Conservation (phyloP, 768 basidiomycete genomes). For the Tricholoma matsutake region DNA sequence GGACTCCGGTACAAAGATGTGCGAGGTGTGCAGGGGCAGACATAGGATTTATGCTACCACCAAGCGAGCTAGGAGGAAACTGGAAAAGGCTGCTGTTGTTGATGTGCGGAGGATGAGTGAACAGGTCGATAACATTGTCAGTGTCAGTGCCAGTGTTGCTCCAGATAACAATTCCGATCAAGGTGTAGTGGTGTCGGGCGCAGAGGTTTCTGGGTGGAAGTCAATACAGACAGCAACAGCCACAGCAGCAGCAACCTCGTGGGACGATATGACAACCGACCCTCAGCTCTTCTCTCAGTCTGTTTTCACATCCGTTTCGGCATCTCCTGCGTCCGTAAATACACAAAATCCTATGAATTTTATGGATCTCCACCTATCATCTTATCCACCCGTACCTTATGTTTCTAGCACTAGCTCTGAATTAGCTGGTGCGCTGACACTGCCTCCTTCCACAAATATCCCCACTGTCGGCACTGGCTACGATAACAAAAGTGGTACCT, state of each 20-base stretch:
- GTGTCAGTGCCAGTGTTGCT: background rate
- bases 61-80: conserved; percentile 47
- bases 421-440: conserved; percentile 48
- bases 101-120: conserved; percentile 3
- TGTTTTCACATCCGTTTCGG: background rate
- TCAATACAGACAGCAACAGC: background rate
- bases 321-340: background rate
- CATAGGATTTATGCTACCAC: conserved; percentile 51
- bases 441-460: conserved; percentile 23
- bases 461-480: background rate
- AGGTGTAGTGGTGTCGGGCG: conserved; percentile 6
- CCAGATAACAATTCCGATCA: conserved; percentile 1
- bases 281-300: conserved; percentile 15
- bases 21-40: conserved; percentile 46
- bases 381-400: conserved; percentile 27
- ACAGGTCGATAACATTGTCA: background rate
- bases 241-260: background rate
- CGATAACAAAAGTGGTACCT: background rate
- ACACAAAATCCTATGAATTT: background rate
- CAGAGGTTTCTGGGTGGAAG: background rate
- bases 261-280: conserved; percentile 16
- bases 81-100: conserved; percentile 43
- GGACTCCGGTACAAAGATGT: conserved; percentile 42
- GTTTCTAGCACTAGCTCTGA: conserved; percentile 37
- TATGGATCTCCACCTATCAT: conserved; percentile 12